Conservation (phyloP, 768 basidiomycete species). For the Rhizopogon sp. region DNA sequence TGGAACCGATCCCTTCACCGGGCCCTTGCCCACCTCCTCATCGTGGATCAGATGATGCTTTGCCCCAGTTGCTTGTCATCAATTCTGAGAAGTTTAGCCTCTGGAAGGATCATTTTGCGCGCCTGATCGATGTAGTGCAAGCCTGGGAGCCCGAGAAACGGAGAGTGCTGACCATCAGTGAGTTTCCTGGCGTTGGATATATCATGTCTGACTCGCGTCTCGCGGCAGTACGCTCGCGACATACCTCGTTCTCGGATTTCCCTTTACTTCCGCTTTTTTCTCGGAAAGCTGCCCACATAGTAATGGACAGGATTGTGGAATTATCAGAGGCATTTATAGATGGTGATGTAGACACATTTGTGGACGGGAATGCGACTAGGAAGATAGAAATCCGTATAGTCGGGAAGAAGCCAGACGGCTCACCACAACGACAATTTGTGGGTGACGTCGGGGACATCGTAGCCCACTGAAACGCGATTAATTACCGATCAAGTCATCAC, state of each 20-base stretch:
- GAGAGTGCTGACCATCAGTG: conserved; percentile 46
- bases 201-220: background rate
- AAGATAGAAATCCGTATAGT: conserved; percentile 18
- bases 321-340: conserved; percentile 22
- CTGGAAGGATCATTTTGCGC: conserved; percentile 70
- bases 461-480: conserved; percentile 10
- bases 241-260: conserved; percentile 27
- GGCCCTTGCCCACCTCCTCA: conserved; percentile 32
- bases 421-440: conserved; percentile 17
- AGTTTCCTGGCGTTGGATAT: conserved; percentile 7
- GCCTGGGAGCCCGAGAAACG: conserved; percentile 47
- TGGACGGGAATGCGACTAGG: conserved; percentile 2
- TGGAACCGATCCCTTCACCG: conserved; percentile 66
- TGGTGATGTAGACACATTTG: background rate
- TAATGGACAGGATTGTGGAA: conserved; percentile 17
- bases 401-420: conserved; percentile 20
- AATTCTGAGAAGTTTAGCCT: conserved; percentile 77
- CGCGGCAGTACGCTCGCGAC: conserved; percentile 17
- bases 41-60: conserved; percentile 2
- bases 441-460: conserved; percentile 18
- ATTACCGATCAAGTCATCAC: background rate
- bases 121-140: conserved; percentile 47
- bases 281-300: conserved; percentile 12
- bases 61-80: conserved; percentile 54
- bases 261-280: conserved; percentile 15